phyloP scores from a whole-genome alignment of 2,329 filamentous ascomycete genomes.

The Berkeleyomyces basicola region DNA sequence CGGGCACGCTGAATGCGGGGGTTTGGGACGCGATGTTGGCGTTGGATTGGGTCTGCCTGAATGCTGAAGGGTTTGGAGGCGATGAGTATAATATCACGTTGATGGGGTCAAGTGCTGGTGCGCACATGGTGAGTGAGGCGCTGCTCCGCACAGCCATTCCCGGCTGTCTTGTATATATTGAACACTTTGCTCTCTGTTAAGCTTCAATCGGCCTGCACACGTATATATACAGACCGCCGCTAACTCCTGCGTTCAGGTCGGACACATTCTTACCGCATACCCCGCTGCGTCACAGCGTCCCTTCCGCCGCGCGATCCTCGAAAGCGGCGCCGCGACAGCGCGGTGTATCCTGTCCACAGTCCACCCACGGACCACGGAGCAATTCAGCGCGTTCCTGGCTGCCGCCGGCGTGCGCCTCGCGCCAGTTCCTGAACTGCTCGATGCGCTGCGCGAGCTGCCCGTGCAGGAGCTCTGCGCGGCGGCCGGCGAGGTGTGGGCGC shows the following conservation, averaged over 20 bases:
- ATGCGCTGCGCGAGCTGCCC: constrained; percentile 25
- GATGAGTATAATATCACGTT: constrained; percentile 40
- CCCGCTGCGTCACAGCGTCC: constrained; percentile 24
- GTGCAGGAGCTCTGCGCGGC: constrained; percentile 18
- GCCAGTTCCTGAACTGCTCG: constrained; percentile 15
- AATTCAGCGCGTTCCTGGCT: constrained; percentile 35
- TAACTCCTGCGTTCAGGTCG: constrained; percentile 29
- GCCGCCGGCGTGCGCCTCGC: background rate
- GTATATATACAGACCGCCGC: constrained; percentile 8
- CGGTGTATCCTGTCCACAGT: constrained; percentile 34
- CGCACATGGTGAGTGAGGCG: constrained; percentile 34
- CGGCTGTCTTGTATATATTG: too few relatives aligned
- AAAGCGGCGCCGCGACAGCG: constrained; percentile 39
- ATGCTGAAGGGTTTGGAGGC: constrained; percentile 44
- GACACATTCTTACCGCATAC: constrained; percentile 46
- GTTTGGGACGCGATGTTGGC: constrained; percentile 43
- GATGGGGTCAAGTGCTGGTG: constrained; percentile 45
- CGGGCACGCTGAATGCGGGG: constrained; percentile 46
- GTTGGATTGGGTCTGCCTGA: constrained; percentile 43
- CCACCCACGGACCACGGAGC: constrained; percentile 39
- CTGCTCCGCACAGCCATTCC: too few relatives aligned
- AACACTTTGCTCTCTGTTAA: constrained; percentile 4
- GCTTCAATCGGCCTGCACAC: constrained; percentile 3
- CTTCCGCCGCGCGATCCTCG: constrained; percentile 38
- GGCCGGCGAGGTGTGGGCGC: background rate